Percentiles rank a stretch among this genome's conserved stretches.
Evolutionary conservation across 164 flowering plant species (phyloP).

Genomic region (grape (Vitis vinifera)): DNA sequence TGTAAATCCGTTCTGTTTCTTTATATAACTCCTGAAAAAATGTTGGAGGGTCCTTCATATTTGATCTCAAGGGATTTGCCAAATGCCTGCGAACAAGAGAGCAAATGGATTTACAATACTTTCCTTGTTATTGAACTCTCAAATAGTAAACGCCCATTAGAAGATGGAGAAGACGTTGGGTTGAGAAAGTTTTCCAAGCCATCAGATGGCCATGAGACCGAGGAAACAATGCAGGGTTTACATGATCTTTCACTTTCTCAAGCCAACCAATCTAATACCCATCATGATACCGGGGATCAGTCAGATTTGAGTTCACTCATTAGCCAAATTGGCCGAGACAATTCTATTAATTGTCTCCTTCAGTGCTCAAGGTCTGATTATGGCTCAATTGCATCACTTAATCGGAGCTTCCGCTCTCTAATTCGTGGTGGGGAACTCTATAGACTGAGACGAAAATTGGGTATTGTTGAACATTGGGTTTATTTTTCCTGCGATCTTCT

Average conservation of each 20-base stretch:
- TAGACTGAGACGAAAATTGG: slow-evolving; percentile 26
- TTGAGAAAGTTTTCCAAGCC: slow-evolving; percentile 21
- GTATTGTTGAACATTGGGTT: slow-evolving; percentile 40
- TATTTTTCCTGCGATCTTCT: slow-evolving; percentile 36
- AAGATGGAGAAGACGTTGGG: slow-evolving; percentile 17
- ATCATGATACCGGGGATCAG: slow-evolving; percentile 12
- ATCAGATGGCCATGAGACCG: slow-evolving; percentile 4
- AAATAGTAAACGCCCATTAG: slow-evolving; percentile 24
- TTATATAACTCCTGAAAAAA: slow-evolving; percentile 4
- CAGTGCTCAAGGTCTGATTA: slow-evolving; percentile 51
- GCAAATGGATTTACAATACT: slow-evolving; percentile 30
- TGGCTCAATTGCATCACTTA: slow-evolving; percentile 38
- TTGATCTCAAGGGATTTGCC: slow-evolving; percentile 35
- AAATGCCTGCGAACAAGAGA: slow-evolving; percentile 32
- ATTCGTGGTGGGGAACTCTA: slow-evolving; percentile 34
- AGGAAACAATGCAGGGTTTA: not conserved
- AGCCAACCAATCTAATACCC: slow-evolving; percentile 1
- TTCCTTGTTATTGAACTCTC: slow-evolving; percentile 22
- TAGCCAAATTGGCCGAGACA: slow-evolving; percentile 36
- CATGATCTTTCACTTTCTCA: not conserved
- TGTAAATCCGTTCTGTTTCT: slow-evolving; percentile 1
- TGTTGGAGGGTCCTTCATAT: slow-evolving; percentile 43
- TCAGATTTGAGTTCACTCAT: slow-evolving; percentile 27
- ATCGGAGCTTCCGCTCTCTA: slow-evolving; percentile 35
- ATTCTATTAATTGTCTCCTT: slow-evolving; percentile 41